Evolutionary conservation across 2,329 filamentous ascomycete genomes (phyloP).

Genomic region (Fusarium secorum): DNA sequence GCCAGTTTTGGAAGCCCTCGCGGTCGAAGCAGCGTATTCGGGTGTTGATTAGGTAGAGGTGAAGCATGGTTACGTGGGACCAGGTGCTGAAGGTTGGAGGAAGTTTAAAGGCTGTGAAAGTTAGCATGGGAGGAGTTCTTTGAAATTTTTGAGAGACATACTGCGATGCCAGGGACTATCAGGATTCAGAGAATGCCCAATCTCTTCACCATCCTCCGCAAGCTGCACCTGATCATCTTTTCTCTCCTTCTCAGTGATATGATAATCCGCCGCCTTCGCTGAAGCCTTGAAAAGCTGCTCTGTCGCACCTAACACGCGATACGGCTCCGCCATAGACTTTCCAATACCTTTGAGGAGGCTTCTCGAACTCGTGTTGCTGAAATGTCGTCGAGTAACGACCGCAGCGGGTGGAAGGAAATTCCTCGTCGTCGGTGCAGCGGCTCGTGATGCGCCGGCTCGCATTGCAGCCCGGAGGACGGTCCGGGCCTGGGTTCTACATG

Average conservation of each 20-base stretch:
- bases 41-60: constrained; percentile 90
- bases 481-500: constrained; percentile 56
- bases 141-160: constrained; percentile 51
- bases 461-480: constrained; percentile 48
- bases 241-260: constrained; percentile 71
- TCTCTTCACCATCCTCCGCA: constrained; percentile 80
- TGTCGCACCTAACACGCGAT: constrained; percentile 81
- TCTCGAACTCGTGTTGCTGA: constrained; percentile 48
- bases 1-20: constrained; percentile 76
- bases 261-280: constrained; percentile 76
- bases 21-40: constrained; percentile 81
- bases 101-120: constrained; percentile 73
- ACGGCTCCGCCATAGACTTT: constrained; percentile 55
- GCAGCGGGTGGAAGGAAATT: constrained; percentile 29
- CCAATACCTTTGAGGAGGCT: constrained; percentile 48
- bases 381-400: constrained; percentile 42
- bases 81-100: constrained; percentile 91
- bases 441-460: constrained; percentile 42
- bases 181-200: constrained; percentile 61
- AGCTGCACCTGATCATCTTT: constrained; percentile 73
- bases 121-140: not conserved
- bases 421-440: constrained; percentile 35
- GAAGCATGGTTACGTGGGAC: constrained; percentile 95
- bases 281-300: constrained; percentile 82
- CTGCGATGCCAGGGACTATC: constrained; percentile 75